Percentiles rank a stretch among this genome's conserved stretches.
These are phyloP conservation scores for Apiospora rasikravindrae DNA, from an alignment of 2,329 filamentous ascomycete genomes.

Conservation along the genomic window DNA sequence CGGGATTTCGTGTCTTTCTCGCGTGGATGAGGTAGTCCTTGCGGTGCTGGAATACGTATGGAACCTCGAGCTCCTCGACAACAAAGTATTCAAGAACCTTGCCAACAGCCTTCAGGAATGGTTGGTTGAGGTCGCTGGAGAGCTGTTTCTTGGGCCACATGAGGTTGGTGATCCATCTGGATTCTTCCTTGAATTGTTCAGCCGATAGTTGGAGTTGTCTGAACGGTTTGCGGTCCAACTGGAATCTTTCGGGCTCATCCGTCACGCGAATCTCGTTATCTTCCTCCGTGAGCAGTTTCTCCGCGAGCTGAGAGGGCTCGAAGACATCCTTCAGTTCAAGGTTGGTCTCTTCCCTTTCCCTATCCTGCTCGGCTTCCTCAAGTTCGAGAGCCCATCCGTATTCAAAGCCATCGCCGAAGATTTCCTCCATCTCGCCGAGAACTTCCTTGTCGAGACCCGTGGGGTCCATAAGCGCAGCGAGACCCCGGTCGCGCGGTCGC, in stretches of 20 bases:
- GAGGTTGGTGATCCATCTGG: slow-evolving; percentile 87
- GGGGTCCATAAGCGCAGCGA: slow-evolving; percentile 75
- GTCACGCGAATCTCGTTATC: slow-evolving; percentile 88
- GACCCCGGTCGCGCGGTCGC: slow-evolving; percentile 73
- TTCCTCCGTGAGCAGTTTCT: slow-evolving; percentile 93
- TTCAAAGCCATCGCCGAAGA: slow-evolving; percentile 94
- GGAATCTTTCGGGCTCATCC: slow-evolving; percentile 93
- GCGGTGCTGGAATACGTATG: slow-evolving; percentile 97
- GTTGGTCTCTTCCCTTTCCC: slow-evolving; percentile 78
- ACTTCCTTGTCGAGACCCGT: slow-evolving; percentile 89
- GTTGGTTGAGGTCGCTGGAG: slow-evolving; percentile 72
- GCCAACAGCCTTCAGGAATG: slow-evolving; percentile 85
- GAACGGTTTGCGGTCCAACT: slow-evolving; percentile 88
- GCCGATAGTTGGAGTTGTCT: slow-evolving; percentile 79
- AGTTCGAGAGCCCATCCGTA: slow-evolving; percentile 93
- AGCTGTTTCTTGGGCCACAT: slow-evolving; percentile 88
- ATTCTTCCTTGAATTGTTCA: slow-evolving; percentile 89
- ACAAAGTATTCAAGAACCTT: slow-evolving; percentile 97
- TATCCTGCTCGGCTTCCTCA: slow-evolving; percentile 84
- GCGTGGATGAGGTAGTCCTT: slow-evolving; percentile 97
- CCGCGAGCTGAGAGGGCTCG: slow-evolving; percentile 90
- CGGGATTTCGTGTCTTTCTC: slow-evolving; percentile 68
- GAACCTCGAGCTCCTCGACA: slow-evolving; percentile 91
- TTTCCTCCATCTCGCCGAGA: slow-evolving; percentile 93
- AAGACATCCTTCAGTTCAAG: slow-evolving; percentile 98